phyloP scores from a whole-genome alignment of 441 rosid genomes.

The Mallotus repandus region DNA sequence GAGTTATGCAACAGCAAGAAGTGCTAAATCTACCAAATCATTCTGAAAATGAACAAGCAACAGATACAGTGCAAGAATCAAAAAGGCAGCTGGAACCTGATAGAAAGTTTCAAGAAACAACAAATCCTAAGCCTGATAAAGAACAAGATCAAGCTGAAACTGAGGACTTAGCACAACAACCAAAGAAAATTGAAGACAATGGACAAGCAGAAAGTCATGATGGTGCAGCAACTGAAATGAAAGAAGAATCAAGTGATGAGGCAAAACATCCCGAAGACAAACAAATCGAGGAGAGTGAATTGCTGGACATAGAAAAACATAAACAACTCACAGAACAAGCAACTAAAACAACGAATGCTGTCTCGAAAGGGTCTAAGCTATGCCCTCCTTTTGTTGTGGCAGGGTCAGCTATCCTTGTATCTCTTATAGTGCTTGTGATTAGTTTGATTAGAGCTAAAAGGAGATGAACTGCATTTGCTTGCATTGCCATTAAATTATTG shows the following conservation, averaged over 20 bases:
- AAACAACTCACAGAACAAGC: conserved; percentile 26
- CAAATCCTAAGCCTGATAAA: conserved; percentile 6
- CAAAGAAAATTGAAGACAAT: conserved; percentile 14
- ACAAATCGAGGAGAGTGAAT: conserved; percentile 19
- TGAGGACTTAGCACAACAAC: neutral
- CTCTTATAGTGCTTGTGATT: conserved; percentile 59
- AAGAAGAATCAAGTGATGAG: conserved; percentile 14
- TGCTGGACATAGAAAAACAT: conserved; percentile 19
- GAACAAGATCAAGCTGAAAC: conserved; percentile 14
- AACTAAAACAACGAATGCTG: conserved; percentile 6
- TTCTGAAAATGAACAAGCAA: conserved; percentile 13
- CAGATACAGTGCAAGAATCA: neutral
- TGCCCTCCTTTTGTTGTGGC: conserved; percentile 45
- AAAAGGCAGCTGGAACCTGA: neutral
- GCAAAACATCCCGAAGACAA: conserved; percentile 4
- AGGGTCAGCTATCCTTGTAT: conserved; percentile 63
- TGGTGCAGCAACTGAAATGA: conserved; percentile 15
- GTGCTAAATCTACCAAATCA: conserved; percentile 8
- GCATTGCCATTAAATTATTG: neutral
- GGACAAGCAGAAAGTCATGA: neutral
- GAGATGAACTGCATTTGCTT: conserved; percentile 20
- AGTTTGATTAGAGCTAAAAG: conserved; percentile 52
- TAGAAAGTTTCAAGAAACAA: conserved; percentile 23
- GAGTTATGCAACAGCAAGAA: conserved; percentile 8
- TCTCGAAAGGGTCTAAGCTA: conserved; percentile 28